Conservation (phyloP, 2,329 filamentous ascomycete species). For the Fusarium cyanostomum region DNA sequence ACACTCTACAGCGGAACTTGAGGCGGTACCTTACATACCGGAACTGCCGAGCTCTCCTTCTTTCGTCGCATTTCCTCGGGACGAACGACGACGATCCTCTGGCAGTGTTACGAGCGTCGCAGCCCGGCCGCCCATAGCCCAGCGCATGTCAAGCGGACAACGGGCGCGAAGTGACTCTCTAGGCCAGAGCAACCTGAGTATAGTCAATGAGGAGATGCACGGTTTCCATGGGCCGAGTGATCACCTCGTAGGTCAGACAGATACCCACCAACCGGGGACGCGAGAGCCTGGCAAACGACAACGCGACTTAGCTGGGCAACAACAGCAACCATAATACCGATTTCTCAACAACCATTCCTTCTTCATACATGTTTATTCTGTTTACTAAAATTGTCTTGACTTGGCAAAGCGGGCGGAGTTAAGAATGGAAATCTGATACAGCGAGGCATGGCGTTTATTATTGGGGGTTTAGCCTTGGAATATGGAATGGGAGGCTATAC, state of each 20-base stretch:
- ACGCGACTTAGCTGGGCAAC: neutral
- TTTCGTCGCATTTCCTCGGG: constrained; percentile 25
- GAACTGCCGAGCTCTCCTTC: constrained; percentile 50
- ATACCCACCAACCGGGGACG: constrained; percentile 33
- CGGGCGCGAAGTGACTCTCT: constrained; percentile 39
- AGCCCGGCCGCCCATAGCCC: constrained; percentile 38
- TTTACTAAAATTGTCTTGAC: neutral
- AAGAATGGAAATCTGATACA: constrained; percentile 6
- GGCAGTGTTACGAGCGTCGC: constrained; percentile 33
- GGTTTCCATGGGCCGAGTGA: constrained; percentile 58
- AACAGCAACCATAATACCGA: neutral
- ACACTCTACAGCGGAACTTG: constrained; percentile 48
- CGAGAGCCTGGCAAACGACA: constrained; percentile 8
- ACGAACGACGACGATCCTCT: constrained; percentile 43
- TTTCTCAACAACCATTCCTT: neutral
- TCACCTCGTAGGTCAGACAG: constrained; percentile 54
- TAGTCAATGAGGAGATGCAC: constrained; percentile 59
- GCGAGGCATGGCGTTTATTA: constrained; percentile 20
- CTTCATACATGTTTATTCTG: neutral
- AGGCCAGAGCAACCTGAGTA: constrained; percentile 36
- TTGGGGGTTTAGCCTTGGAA: neutral
- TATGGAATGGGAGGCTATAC: neutral
- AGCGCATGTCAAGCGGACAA: constrained; percentile 43
- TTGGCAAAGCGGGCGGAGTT: constrained; percentile 1
- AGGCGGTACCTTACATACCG: constrained; percentile 46